phyloP scores from a whole-genome alignment of 2,329 filamentous ascomycete species.

The Trichophaea hybrida region DNA sequence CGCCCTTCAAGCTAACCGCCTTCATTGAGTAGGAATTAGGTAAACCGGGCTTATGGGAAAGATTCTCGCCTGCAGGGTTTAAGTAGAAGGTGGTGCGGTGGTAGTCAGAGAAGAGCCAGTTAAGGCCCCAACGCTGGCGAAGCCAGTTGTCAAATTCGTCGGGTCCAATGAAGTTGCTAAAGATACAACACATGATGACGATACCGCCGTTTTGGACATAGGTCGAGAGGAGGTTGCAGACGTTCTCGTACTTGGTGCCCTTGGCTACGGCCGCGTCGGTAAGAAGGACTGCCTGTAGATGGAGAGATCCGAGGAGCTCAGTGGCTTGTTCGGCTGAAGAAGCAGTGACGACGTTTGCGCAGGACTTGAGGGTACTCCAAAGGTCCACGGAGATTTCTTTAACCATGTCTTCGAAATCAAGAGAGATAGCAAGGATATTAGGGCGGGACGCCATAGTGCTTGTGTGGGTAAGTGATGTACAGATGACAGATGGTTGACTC shows the following conservation, averaged over 20 bases:
- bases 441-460: neutral
- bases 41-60: neutral
- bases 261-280: slow-evolving; percentile 1
- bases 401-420: slow-evolving; percentile 1
- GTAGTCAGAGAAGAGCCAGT: slow-evolving; percentile 6
- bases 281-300: slow-evolving; percentile 3
- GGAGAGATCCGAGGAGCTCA: neutral
- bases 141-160: slow-evolving; percentile 6
- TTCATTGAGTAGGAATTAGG: slow-evolving; percentile 8
- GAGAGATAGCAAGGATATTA: slow-evolving; percentile 2
- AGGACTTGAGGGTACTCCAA: neutral
- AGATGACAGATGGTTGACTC: no score
- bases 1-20: slow-evolving; percentile 7
- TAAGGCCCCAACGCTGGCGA: neutral
- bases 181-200: slow-evolving; percentile 8
- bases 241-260: neutral
- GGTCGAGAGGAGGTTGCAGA: neutral
- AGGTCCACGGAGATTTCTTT: neutral
- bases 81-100: slow-evolving; percentile 5
- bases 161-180: slow-evolving; percentile 1
- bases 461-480: no score
- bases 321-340: neutral
- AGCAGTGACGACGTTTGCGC: neutral
- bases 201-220: slow-evolving; percentile 7
- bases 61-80: neutral